Evolutionary conservation across 495 filamentous ascomycete species (phyloP), one percentile per base, ranked within the genome.

Genomic region (Aspergillus leporis): DNA sequence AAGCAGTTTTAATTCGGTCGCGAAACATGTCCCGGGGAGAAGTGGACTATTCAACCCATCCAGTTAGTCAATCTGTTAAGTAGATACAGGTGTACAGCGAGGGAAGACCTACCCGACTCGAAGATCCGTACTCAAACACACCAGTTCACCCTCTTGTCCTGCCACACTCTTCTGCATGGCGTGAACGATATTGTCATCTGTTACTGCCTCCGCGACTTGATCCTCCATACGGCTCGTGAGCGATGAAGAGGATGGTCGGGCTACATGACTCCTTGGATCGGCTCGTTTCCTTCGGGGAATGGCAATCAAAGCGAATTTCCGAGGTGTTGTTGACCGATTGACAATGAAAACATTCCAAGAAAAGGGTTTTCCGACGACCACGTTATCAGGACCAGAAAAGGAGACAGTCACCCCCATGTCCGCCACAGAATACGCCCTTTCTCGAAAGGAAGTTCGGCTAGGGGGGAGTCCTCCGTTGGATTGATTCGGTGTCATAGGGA

Each of bases 291-390:
- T 82, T 59, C 87, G 89, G 0, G 91, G 90, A 25, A 96, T 83
- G 3, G 86, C 87, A n/a, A 89, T 71, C 21, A 98, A 80, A 7
- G 90, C 87, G 25, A 98, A 83, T 66, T 93, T 95, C 10, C 90
- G 86, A 30, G 87, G 74, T 23, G 78, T 69, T 46, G 75, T 69
- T 30, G 83, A 88, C 36, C 90, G 88, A 70, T 98, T 98, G 51
- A 96, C 89, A 21, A 98, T 85, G 67, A 96, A 92, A 19, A 96
- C 84, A 41, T 83, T 81, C 93, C 93, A 97, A n/a, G 77, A 73
- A 69, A 98, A 96, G 13, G 85, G 81, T 40, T 91, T 83, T 4
- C 92, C 91, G 3, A 91, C 83, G 50, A 81, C 78, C 25, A 90
- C 85, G 21, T 68, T 65, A 13, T 72, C 66, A 10, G 89, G 89